Evolutionary conservation across 306 rosid species (phyloP).

Genomic region (Biancaea sappan): DNA sequence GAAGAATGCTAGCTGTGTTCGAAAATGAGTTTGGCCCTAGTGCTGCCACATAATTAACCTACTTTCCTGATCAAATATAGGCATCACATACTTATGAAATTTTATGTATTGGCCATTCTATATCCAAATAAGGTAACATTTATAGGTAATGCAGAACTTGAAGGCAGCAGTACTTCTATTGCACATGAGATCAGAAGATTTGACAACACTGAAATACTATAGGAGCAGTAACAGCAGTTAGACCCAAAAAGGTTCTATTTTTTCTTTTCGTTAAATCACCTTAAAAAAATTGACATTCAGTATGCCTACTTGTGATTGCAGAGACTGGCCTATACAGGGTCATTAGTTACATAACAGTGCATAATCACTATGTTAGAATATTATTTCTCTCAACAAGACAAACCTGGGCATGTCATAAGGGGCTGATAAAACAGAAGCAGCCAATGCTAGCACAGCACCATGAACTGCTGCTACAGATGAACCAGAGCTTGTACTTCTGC

Average conservation of each 20-base stretch:
- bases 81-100: neutral
- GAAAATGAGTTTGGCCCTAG: no score
- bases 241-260: neutral
- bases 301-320: neutral
- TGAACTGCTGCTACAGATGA: constrained; percentile 77
- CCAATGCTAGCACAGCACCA: constrained; percentile 94
- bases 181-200: constrained; percentile 1
- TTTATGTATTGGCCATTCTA: constrained; percentile 14
- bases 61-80: constrained; percentile 10
- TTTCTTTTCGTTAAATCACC: neutral
- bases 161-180: constrained; percentile 17
- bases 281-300: neutral
- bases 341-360: constrained; percentile 1
- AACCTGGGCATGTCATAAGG: constrained; percentile 98
- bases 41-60: no score
- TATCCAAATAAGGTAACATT: constrained; percentile 13
- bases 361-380: constrained; percentile 26
- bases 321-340: neutral
- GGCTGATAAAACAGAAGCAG: constrained; percentile 86
- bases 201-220: neutral
- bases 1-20: no score
- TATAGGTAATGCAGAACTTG: constrained; percentile 30
- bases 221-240: no score
- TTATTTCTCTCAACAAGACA: constrained; percentile 31
- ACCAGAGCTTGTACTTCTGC: constrained; percentile 74